Conservation (phyloP, 208 protist species). For the Leishmania turanica region DNA sequence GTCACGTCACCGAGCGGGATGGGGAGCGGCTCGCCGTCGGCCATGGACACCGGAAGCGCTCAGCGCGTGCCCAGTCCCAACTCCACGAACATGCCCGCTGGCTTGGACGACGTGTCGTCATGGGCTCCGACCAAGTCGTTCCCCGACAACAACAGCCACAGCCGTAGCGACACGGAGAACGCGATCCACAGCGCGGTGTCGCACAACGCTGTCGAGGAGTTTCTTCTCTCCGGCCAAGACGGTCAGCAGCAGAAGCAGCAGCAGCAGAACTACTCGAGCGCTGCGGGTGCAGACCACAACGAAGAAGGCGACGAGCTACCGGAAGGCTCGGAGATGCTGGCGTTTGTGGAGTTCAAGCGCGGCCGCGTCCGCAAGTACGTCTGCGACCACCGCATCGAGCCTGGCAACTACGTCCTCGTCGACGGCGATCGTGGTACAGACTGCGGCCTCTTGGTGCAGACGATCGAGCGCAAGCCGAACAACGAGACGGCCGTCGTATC, state of each 20-base stretch:
- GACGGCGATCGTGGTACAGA: constrained; percentile 88
- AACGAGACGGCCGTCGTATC: constrained; percentile 48
- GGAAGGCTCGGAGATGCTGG: constrained; percentile 44
- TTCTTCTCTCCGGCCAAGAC: constrained; percentile 19
- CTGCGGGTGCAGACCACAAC: background rate
- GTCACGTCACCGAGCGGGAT: constrained; percentile 5
- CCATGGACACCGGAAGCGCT: background rate
- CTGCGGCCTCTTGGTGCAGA: constrained; percentile 86
- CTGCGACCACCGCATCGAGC: constrained; percentile 54
- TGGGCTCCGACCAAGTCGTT: constrained; percentile 5
- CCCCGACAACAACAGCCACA: background rate
- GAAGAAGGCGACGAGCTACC: constrained; percentile 24
- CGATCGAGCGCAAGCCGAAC: constrained; percentile 38
- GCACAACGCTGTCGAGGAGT: constrained; percentile 32
- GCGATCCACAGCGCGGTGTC: constrained; percentile 16
- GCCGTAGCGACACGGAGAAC: background rate
- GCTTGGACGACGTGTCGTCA: background rate
- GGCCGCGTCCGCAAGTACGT: constrained; percentile 76
- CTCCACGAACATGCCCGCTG: constrained; percentile 1
- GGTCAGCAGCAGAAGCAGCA: constrained; percentile 8
- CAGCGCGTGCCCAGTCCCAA: constrained; percentile 1
- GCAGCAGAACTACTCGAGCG: constrained; percentile 4
- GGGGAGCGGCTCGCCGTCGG: background rate
- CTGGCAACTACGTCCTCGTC: constrained; percentile 86
- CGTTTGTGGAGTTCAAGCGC: constrained; percentile 90